Conservation (phyloP, 2,329 filamentous ascomycete species). For the Microsporum ferrugineum region DNA sequence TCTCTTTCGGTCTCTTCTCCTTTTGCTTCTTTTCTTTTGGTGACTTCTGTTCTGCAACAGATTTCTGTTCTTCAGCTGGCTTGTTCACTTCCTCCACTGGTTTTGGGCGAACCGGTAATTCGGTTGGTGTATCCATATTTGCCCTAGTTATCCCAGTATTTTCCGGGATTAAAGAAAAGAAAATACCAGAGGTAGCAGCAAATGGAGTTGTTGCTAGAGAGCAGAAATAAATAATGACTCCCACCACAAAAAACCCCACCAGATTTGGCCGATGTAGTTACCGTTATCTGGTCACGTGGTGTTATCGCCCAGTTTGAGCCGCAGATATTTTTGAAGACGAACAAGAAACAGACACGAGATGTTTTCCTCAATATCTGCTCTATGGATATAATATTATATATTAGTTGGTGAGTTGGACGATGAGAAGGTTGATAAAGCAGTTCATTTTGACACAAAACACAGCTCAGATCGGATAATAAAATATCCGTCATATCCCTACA, state of each 20-base stretch:
- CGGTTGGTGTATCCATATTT: slow-evolving; percentile 1
- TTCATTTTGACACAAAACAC: too few relatives aligned
- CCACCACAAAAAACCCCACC: background rate
- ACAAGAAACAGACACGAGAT: too few relatives aligned
- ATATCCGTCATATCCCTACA: too few relatives aligned
- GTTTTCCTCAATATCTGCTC: too few relatives aligned
- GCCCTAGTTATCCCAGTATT: background rate
- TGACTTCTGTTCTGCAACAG: slow-evolving; percentile 2
- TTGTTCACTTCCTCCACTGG: background rate
- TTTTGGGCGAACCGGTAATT: slow-evolving; percentile 10
- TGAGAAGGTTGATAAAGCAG: too few relatives aligned
- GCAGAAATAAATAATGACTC: background rate
- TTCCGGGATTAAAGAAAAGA: background rate
- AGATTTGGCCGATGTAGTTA: background rate
- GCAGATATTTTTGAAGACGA: too few relatives aligned
- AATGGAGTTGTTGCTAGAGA: background rate
- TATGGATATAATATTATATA: too few relatives aligned
- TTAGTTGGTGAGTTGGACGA: too few relatives aligned
- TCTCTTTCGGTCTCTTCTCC: slow-evolving; percentile 7
- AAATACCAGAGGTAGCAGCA: background rate
- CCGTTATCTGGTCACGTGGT: background rate
- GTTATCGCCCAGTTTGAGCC: background rate
- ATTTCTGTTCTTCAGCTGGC: background rate
- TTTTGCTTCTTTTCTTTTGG: slow-evolving; percentile 9
- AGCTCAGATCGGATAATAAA: too few relatives aligned